Percentiles rank a stretch among this genome's conserved stretches.
Conservation (phyloP, 169 alveolate species). For the Blepharisma undulans region DNA sequence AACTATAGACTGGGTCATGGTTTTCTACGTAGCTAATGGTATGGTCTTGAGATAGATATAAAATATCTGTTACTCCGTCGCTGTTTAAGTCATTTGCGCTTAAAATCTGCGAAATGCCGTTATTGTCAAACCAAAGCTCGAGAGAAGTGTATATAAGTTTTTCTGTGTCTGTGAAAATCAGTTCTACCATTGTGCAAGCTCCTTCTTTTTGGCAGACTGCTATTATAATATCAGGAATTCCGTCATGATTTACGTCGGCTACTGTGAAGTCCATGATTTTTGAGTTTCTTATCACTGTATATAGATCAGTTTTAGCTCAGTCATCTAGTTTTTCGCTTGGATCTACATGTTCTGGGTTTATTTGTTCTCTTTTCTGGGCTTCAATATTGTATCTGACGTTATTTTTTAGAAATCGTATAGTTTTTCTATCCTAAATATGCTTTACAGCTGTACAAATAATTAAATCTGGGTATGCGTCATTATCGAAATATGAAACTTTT, state of each 20-base stretch:
- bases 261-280: neutral
- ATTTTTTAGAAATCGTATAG: neutral
- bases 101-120: conserved; percentile 14
- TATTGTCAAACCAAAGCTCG: conserved; percentile 13
- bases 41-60: neutral
- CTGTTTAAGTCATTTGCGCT: neutral
- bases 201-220: conserved; percentile 24
- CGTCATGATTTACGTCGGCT: conserved; percentile 35
- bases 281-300: neutral
- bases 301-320: conserved; percentile 11
- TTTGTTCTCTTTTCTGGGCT: conserved; percentile 23
- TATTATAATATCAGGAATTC: conserved; percentile 8
- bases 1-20: conserved; percentile 2
- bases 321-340: conserved; percentile 9
- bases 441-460: neutral
- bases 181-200: neutral
- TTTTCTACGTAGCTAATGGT: neutral
- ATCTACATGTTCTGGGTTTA: neutral
- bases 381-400: neutral
- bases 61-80: neutral
- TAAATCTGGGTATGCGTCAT: conserved; percentile 24
- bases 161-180: conserved; percentile 3
- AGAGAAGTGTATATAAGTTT: neutral
- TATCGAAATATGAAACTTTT: conserved; percentile 4
- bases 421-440: neutral